A percentile compares a stretch with the other conserved stretches of the same genome.
Conservation (phyloP, 2,329 filamentous ascomycete species). For the Trichoderma sp. region DNA sequence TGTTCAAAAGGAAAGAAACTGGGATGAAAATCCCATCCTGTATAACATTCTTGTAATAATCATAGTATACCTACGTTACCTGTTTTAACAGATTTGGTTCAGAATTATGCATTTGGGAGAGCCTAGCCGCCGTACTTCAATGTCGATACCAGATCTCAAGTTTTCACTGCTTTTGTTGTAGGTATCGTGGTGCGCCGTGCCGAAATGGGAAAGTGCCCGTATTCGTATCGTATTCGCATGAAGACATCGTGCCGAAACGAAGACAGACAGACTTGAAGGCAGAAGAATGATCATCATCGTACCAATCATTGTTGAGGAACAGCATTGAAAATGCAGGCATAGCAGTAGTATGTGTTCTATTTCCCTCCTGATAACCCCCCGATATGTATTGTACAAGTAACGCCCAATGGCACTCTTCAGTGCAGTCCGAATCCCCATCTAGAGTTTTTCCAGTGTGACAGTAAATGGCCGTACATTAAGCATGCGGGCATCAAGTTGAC, state of each 20-base stretch:
- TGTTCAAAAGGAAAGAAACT: background rate
- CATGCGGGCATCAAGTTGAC: conserved; percentile 2
- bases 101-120: background rate
- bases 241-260: background rate
- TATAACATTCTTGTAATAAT: conserved; percentile 3
- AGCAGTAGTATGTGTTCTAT: background rate
- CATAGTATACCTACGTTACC: background rate
- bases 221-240: conserved; percentile 17
- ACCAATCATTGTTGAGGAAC: too few species aligned
- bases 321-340: background rate
- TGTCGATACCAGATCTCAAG: too few species aligned
- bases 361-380: background rate
- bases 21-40: background rate
- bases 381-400: conserved; percentile 13
- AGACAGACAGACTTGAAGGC: background rate
- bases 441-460: background rate
- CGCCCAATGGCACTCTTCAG: background rate
- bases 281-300: too few species aligned
- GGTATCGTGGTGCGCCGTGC: background rate
- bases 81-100: background rate
- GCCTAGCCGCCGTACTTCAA: background rate
- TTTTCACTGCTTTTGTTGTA: too few species aligned
- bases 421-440: background rate
- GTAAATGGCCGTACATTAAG: background rate
- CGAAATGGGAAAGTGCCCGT: background rate